Evolutionary conservation across 2,329 filamentous ascomycete genomes (phyloP).

Genomic region (Magnaporthiopsis incrustans): DNA sequence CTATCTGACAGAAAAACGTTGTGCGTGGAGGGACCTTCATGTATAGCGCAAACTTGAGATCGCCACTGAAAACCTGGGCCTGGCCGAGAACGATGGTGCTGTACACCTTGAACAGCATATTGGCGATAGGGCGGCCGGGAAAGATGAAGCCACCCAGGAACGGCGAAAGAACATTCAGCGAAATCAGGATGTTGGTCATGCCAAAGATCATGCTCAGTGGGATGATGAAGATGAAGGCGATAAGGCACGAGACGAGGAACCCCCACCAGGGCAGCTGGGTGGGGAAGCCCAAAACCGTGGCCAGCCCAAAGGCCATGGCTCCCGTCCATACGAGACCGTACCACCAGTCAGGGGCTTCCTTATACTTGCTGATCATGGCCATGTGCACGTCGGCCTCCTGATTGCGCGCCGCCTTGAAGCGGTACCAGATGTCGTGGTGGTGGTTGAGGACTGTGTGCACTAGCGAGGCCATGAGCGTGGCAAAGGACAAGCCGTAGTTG

Average conservation of each 20-base stretch:
- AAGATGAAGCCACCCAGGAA: slow-evolving; percentile 70
- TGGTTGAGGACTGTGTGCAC: slow-evolving; percentile 61
- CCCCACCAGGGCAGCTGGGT: slow-evolving; percentile 68
- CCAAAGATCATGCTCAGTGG: slow-evolving; percentile 65
- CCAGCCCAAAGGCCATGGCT: slow-evolving; percentile 44
- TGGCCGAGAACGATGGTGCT: slow-evolving; percentile 58
- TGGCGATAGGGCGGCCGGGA: slow-evolving; percentile 60
- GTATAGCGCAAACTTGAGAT: slow-evolving; percentile 66
- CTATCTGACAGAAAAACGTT: slow-evolving; percentile 58
- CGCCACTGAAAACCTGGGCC: slow-evolving; percentile 54
- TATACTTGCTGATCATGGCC: slow-evolving; percentile 55
- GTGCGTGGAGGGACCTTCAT: slow-evolving; percentile 62
- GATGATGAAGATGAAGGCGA: slow-evolving; percentile 56
- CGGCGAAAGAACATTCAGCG: slow-evolving; percentile 67
- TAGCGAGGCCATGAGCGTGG: slow-evolving; percentile 60
- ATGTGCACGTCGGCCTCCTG: slow-evolving; percentile 58
- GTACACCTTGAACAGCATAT: slow-evolving; percentile 65
- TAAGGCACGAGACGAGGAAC: slow-evolving; percentile 56
- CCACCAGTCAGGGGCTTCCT: slow-evolving; percentile 57
- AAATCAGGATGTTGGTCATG: slow-evolving; percentile 62
- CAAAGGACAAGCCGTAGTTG: slow-evolving; percentile 64
- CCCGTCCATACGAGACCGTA: slow-evolving; percentile 49
- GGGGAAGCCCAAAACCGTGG: slow-evolving; percentile 50
- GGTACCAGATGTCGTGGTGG: slow-evolving; percentile 56
- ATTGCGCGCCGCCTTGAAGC: slow-evolving; percentile 50